phyloP scores from a whole-genome alignment of 768 basidiomycete genomes.

The Tylopilus plumbeoviolaceoides region DNA sequence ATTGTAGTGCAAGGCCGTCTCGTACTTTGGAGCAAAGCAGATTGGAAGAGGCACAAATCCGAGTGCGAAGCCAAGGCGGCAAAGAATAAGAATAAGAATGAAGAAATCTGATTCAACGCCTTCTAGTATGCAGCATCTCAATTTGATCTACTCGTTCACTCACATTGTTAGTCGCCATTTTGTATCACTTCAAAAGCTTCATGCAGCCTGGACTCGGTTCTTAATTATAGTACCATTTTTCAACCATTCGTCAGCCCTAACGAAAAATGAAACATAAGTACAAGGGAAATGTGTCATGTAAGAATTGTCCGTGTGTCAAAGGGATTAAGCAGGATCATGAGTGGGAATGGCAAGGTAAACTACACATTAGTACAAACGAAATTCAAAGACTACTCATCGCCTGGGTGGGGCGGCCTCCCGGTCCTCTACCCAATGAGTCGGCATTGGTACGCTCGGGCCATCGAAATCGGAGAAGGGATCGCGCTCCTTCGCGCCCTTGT shows the following conservation, averaged over 20 bases:
- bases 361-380: background rate
- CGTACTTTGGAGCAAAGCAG: background rate
- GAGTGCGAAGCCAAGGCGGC: background rate
- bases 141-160: no score
- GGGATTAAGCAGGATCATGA: background rate
- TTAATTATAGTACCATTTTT: no score
- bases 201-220: no score
- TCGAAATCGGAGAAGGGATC: slow-evolving; percentile 59
- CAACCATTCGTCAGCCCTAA: no score
- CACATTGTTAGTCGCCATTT: no score
- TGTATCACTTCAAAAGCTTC: no score
- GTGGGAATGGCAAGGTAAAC: background rate
- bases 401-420: slow-evolving; percentile 34
- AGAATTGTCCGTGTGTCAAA: background rate
- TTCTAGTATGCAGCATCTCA: background rate
- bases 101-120: background rate
- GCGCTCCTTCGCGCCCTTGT: slow-evolving; percentile 36
- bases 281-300: background rate
- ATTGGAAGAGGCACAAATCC: slow-evolving; percentile 2
- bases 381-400: background rate
- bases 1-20: background rate
- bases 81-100: background rate
- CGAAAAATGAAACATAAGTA: no score
- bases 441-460: slow-evolving; percentile 30
- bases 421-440: slow-evolving; percentile 37